Evolutionary conservation across 495 filamentous ascomycete species (phyloP).

Genomic region (Podospora bellae-mahoneyi): DNA sequence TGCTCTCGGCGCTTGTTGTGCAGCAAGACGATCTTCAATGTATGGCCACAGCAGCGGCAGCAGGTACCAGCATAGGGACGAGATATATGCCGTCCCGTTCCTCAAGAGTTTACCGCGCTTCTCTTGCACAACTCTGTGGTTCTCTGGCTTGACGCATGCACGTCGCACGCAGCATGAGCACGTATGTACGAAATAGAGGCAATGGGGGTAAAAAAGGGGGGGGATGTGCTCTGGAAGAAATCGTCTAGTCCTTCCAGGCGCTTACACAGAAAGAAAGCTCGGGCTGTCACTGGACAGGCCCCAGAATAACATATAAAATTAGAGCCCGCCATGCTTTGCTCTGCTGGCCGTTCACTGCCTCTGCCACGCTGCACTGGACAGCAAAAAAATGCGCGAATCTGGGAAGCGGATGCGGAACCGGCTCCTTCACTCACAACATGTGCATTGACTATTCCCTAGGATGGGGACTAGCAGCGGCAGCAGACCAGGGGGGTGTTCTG

Average conservation of each 20-base stretch:
- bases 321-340: constrained; percentile 23
- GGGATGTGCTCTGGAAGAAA: constrained; percentile 33
- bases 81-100: neutral
- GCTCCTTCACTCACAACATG: constrained; percentile 24
- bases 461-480: constrained; percentile 23
- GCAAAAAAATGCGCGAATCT: constrained; percentile 15
- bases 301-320: constrained; percentile 34
- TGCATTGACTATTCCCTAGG: constrained; percentile 26
- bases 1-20: constrained; percentile 37
- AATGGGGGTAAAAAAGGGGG: constrained; percentile 15
- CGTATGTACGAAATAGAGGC: constrained; percentile 15
- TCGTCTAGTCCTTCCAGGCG: constrained; percentile 29
- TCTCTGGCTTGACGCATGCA: constrained; percentile 9
- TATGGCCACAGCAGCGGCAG: constrained; percentile 3
- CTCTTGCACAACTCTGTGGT: constrained; percentile 1
- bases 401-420: constrained; percentile 8
- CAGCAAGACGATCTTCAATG: constrained; percentile 22
- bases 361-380: constrained; percentile 7
- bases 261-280: constrained; percentile 28
- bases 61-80: constrained; percentile 1
- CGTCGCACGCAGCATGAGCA: constrained; percentile 11
- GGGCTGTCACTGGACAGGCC: constrained; percentile 34
- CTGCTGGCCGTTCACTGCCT: constrained; percentile 13
- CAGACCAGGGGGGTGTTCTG: constrained; percentile 20
- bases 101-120: constrained; percentile 8